Evolutionary conservation across 1,284 basidiomycete genomes (phyloP).

Genomic region (Ganoderma lingzhi): DNA sequence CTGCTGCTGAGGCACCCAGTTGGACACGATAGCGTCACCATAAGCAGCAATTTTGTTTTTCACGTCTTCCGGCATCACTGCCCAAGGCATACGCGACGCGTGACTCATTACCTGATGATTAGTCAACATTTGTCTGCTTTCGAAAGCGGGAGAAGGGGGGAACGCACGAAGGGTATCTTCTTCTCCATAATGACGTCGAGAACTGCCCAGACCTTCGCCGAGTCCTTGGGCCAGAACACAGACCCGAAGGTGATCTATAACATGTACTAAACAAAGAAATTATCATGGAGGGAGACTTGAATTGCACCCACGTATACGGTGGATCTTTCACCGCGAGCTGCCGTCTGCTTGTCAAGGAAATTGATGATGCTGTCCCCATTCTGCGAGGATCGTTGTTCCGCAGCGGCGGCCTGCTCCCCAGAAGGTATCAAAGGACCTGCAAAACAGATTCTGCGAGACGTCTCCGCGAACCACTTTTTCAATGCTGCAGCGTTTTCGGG

Average conservation of each 20-base stretch:
- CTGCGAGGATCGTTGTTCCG: constrained; percentile 13
- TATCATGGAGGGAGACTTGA: neutral
- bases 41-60: constrained; percentile 5
- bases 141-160: neutral
- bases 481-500: constrained; percentile 19
- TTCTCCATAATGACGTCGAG: constrained; percentile 29
- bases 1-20: constrained; percentile 18
- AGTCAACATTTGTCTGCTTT: neutral
- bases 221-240: constrained; percentile 27
- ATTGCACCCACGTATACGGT: constrained; percentile 32
- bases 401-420: neutral
- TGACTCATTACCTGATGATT: constrained; percentile 2
- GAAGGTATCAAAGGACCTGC: constrained; percentile 29
- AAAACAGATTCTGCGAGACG: constrained; percentile 17
- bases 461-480: constrained; percentile 24
- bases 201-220: constrained; percentile 25
- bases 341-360: constrained; percentile 29
- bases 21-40: constrained; percentile 9
- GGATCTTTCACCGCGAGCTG: constrained; percentile 27
- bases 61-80: neutral
- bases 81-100: constrained; percentile 1
- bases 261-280: no score
- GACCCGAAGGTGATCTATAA: constrained; percentile 31
- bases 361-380: constrained; percentile 16
- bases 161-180: constrained; percentile 29